Evolutionary conservation across 306 rosid species (phyloP), one percentile per base, ranked within the genome.

Genomic region (Begonia loranthoides): DNA sequence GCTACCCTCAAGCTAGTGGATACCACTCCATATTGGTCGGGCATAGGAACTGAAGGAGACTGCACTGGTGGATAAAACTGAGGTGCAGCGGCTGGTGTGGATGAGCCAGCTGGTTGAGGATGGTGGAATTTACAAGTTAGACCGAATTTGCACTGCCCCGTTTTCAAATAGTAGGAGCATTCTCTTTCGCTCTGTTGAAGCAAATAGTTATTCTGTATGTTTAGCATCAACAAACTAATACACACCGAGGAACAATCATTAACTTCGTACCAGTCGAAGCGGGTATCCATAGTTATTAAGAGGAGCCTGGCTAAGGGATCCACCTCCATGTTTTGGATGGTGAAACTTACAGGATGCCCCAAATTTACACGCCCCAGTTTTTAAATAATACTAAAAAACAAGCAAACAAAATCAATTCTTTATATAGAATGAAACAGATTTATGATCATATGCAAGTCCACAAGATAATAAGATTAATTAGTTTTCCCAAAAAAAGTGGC

Each of bases 151-250:
- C 94, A 87, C 53, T 73, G 96, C 96, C 94, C 94, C 82, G 82
- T 83, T 80, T 87, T 83, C 82, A 87, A 87, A 87, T 83, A 87
- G 71, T 87, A 87, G 90, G 94, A 82, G 96, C 96, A 83, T 68
- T 87, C 96, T 41, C 55, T 69, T 89, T 87, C 94, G 41, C 90
- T 90, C 94, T 87, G 77, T 72, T 54, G 17, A 63, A 67, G 63
- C 15, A 28, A 28, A 7, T 28, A 28, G 36, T 28, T 7, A 28
- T 28, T 28, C 9, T 1, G 1, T 1, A 43, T 43, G 15, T 43
- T 43, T 10, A 48, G 44, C 49, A 50, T n/a, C 41, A 61, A 1
- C 13, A 49, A 19, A 13, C 52, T n/a, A 15, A 49, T 13, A 15
- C 19, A 49, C 24, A 49, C 21, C 1, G 2, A 49, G 52, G 1